Evolutionary conservation across 495 filamentous ascomycete species (phyloP).

Genomic region (Elasticomyces elasticus): DNA sequence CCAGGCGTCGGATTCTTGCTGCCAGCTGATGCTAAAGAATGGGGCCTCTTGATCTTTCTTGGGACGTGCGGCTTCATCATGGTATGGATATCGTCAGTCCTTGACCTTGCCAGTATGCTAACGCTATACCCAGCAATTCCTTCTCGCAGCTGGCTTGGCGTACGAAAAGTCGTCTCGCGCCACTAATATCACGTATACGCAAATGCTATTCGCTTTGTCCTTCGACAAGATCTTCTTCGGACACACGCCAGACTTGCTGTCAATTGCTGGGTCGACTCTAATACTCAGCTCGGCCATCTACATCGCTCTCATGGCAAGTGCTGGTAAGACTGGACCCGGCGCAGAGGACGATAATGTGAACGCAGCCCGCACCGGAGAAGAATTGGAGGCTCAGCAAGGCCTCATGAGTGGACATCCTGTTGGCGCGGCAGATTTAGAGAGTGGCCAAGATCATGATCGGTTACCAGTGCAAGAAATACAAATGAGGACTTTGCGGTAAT

Average conservation of each 20-base stretch:
- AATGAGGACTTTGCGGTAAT: conserved; percentile 18
- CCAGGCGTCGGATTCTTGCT: conserved; percentile 48
- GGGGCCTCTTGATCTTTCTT: conserved; percentile 58
- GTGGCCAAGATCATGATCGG: conserved; percentile 13
- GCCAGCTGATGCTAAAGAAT: conserved; percentile 53
- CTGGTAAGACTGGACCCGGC: conserved; percentile 9
- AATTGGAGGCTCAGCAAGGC: conserved; percentile 10
- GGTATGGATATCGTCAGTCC: conserved; percentile 25
- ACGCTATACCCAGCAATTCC: conserved; percentile 47
- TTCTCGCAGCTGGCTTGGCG: conserved; percentile 71
- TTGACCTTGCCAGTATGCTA: neutral
- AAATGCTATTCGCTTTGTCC: conserved; percentile 82
- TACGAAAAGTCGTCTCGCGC: conserved; percentile 54
- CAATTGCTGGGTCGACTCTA: conserved; percentile 61
- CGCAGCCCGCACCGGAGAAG: conserved; percentile 9
- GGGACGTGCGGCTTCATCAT: conserved; percentile 71
- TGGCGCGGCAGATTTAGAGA: neutral
- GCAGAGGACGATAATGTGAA: conserved; percentile 16
- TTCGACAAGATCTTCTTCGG: conserved; percentile 77
- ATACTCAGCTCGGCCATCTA: conserved; percentile 76
- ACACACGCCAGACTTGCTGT: conserved; percentile 52
- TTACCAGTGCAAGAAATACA: conserved; percentile 13
- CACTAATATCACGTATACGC: conserved; percentile 82
- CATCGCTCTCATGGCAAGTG: conserved; percentile 50
- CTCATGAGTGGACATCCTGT: conserved; percentile 33